phyloP scores from a whole-genome alignment of 2,329 filamentous ascomycete species.

The Stagonosporopsis vannaccii region DNA sequence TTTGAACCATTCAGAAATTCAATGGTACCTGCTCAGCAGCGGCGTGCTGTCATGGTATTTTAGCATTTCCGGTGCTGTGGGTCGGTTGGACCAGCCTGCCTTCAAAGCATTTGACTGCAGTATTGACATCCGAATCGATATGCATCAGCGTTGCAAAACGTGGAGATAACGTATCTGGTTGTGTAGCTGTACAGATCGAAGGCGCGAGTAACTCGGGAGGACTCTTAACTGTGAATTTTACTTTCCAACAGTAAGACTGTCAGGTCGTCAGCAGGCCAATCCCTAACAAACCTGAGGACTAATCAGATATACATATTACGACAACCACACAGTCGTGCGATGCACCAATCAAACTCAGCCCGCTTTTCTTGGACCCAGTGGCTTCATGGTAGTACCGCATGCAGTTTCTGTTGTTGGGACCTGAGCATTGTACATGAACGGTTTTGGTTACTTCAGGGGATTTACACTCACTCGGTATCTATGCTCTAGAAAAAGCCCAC shows the following conservation, averaged over 20 bases:
- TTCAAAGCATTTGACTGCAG: slow-evolving; percentile 26
- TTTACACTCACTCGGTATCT: neutral
- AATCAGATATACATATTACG: slow-evolving; percentile 24
- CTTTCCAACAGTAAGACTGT: slow-evolving; percentile 24
- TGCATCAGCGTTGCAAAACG: slow-evolving; percentile 24
- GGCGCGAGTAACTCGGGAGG: slow-evolving; percentile 17
- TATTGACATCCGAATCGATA: slow-evolving; percentile 22
- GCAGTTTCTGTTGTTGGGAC: slow-evolving; percentile 1
- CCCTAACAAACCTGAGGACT: slow-evolving; percentile 9
- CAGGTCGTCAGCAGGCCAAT: neutral
- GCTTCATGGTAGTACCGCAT: neutral
- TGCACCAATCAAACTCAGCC: neutral
- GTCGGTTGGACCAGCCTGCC: slow-evolving; percentile 22
- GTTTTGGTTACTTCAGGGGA: neutral
- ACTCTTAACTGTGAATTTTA: slow-evolving; percentile 21
- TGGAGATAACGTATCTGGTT: slow-evolving; percentile 19
- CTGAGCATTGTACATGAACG: neutral
- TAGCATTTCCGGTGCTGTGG: slow-evolving; percentile 21
- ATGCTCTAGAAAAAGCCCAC: too few relatives aligned
- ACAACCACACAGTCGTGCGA: slow-evolving; percentile 14
- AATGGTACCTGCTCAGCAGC: slow-evolving; percentile 31
- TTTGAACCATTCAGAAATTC: slow-evolving; percentile 28
- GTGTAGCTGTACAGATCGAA: slow-evolving; percentile 24
- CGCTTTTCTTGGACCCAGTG: neutral
- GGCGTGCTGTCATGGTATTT: slow-evolving; percentile 31